These are phyloP conservation scores for Fusarium staphyleae DNA, from an alignment of 2,329 filamentous ascomycete genomes.

Conservation along the genomic window DNA sequence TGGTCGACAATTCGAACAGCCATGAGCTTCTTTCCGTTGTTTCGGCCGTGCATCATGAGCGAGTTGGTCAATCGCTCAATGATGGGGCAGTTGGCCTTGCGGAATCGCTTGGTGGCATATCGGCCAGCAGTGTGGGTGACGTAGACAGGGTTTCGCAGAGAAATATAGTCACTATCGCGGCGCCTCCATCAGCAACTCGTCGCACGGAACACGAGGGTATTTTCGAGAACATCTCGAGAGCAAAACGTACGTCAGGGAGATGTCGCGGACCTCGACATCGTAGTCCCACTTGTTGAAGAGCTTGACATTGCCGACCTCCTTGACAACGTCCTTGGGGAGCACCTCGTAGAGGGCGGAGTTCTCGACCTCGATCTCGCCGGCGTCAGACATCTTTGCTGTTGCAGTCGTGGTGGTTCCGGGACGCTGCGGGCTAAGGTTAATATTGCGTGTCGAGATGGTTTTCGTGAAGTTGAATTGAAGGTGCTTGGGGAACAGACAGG, in stretches of 20 bases:
- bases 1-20: conserved; percentile 99
- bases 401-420: conserved; percentile 49
- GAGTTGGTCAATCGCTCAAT: conserved; percentile 99
- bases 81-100: conserved; percentile 99
- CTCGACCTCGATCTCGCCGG: conserved; percentile 92
- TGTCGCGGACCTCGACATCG: conserved; percentile 99
- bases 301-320: conserved; percentile 91
- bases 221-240: conserved; percentile 15
- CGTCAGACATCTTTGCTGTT: conserved; percentile 84
- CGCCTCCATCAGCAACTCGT: conserved; percentile 46
- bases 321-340: conserved; percentile 91
- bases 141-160: conserved; percentile 99
- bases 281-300: conserved; percentile 98
- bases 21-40: conserved; percentile 99
- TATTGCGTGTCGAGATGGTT: conserved; percentile 51
- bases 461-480: conserved; percentile 45
- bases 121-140: conserved; percentile 98
- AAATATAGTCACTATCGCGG: conserved; percentile 90
- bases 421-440: conserved; percentile 50
- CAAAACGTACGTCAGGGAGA: conserved; percentile 90
- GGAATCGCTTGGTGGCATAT: conserved; percentile 99
- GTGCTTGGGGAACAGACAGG: too few species aligned
- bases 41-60: conserved; percentile 99
- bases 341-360: conserved; percentile 76
- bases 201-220: conserved; percentile 20